Conservation (phyloP, 352 stramenopile genomes). For the Blastocystis sp. region DNA sequence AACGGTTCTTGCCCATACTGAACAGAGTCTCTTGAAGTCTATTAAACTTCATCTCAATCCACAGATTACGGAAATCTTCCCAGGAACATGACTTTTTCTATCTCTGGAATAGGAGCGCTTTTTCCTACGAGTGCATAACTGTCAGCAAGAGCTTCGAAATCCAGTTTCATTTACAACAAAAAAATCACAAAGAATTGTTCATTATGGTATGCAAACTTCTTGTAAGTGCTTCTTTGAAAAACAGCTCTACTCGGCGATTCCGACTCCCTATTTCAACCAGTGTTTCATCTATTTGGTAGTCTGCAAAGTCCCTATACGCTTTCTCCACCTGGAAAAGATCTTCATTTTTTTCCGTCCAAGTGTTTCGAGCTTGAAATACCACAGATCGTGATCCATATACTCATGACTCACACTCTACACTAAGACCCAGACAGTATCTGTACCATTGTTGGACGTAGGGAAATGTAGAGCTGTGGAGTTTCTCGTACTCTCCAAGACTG, state of each 20-base stretch:
- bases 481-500: neutral
- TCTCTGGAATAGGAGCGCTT: neutral
- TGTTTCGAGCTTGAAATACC: neutral
- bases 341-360: neutral
- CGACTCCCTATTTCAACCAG: neutral
- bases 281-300: neutral
- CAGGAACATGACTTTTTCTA: conserved; percentile 31
- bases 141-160: neutral
- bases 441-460: neutral
- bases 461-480: neutral
- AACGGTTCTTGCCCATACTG: neutral
- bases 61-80: neutral
- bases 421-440: neutral
- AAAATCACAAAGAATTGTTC: neutral
- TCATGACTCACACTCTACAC: conserved; percentile 41
- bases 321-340: neutral
- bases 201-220: neutral
- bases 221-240: neutral
- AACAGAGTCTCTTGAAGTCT: neutral
- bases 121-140: neutral
- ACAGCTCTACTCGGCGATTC: neutral
- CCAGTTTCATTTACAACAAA: neutral
- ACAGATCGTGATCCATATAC: neutral
- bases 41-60: neutral
- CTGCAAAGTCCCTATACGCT: neutral